Evolutionary conservation across 2,329 filamentous ascomycete genomes (phyloP), one percentile per base, ranked within the genome.

Genomic region (Neonectria faginata): DNA sequence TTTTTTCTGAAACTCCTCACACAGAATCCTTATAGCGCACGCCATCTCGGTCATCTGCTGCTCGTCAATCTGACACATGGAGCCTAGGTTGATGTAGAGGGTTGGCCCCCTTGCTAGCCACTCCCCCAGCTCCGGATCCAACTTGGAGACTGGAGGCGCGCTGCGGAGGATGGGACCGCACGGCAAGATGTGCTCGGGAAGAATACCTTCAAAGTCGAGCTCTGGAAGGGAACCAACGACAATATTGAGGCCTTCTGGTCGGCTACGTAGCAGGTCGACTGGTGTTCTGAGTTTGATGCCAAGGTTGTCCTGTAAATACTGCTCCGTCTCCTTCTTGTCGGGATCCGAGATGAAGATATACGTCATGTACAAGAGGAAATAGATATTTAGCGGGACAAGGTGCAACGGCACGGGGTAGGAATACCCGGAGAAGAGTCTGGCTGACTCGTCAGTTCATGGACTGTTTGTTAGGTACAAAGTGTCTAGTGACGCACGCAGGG

Each of bases 11-110:
- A 69, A 67, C 2, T 70, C 0, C 67, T 69, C 25, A 25, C 25
- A 1, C 5, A 25, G 25, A 6, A 25, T 25, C 5, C 25, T 25
- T 25, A 25, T 25, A 2, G 25, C 25, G 25, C 25, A 25, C 25
- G 25, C 25, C 25, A 25, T 25, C 25, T 25, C 25, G 4, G 25
- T 25, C 25, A 25, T 25, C 25, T 25, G 25, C 25, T 25, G 25
- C 25, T 25, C 25, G 25, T 25, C 25, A 25, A 25, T 2, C 25
- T 25, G 25, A 51, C 76, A 72, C 3, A 79, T 75, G 0, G 82
- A 82, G 0, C 85, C 85, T 1, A 86, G 71, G 63, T 83, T 85
- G 36, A 86, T 76, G n/a, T 84, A 77, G 0, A 87, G 71, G 0
- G 83, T 85, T 2, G 82, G 81, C 0, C 75, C 75, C 3, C 73